Base-by-base conservation (phyloP, 2,329 filamentous ascomycete species). In the Colletotrichum lindemuthianum region DNA sequence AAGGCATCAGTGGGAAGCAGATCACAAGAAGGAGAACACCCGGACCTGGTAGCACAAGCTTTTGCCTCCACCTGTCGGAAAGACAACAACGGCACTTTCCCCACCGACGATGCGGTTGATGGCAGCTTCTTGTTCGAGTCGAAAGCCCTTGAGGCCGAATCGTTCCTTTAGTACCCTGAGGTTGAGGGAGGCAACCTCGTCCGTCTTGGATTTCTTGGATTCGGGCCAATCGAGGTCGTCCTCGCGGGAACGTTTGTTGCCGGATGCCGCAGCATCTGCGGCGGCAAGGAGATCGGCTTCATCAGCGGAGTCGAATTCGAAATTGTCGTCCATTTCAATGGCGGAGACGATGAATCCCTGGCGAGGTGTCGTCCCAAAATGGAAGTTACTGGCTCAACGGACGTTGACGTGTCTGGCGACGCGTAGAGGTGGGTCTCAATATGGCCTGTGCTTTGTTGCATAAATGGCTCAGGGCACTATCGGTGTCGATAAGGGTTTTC, bases 21-120 rank as follows among this genome's bases (percentile, higher is more conserved):
- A 1, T 15, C 15, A 15, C n/a, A 6, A 37, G 12, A 9, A 37
- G 6, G 24, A n/a, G 6, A 10, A 4, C 24, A 1, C n/a, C 54
- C 72, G 48, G 16, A 81, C 81, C 72, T 83, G 81, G 50, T 82
- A 83, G 57, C 81, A 83, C 5, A 83, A 73, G 0, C 81, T 83
- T 66, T 83, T 84, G n/a, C 81, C 81, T 12, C 79, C 81, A 2
- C 81, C 81, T 0, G 81, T 83, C 4, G 81, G 81, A 57, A 83
- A 83, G 16, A 83, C 70, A 5, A 78, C 79, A 0, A 83, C 74
- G 0, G 76, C 69, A 60, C 79, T 83, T 10, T 81, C 68, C 0
- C 79, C 80, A 7, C 53, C 58, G 2, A 83, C 69, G 8, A 79
- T 71, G 3, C 73, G 66, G 7, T 68, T 58, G 33, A 83, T 82